Percentiles rank a stretch among this genome's conserved stretches.
These are phyloP conservation scores for Solanum tacnaense DNA, from an alignment of 257 asterid genomes.

Conservation along the genomic window DNA sequence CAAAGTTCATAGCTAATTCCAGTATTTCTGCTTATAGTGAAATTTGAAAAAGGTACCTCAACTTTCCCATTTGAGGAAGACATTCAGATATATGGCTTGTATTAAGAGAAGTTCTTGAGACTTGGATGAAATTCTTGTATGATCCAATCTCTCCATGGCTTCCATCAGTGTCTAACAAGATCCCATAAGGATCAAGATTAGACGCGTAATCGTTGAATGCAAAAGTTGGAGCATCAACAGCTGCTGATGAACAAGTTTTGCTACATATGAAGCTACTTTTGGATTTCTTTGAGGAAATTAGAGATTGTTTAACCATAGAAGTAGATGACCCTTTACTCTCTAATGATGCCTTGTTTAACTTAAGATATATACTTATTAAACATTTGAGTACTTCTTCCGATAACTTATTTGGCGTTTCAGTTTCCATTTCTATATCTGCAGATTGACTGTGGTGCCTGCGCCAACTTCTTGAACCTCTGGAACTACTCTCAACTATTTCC, in stretches of 20 bases:
- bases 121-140: slow-evolving; percentile 61
- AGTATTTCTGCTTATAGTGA: neutral
- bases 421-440: slow-evolving; percentile 20
- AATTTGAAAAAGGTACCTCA: slow-evolving; percentile 32
- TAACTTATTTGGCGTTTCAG: slow-evolving; percentile 50
- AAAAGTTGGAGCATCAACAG: slow-evolving; percentile 23
- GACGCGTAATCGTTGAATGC: slow-evolving; percentile 30
- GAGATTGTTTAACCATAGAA: slow-evolving; percentile 31
- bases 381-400: slow-evolving; percentile 72
- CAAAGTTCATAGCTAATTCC: neutral
- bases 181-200: slow-evolving; percentile 63
- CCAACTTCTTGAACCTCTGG: slow-evolving; percentile 30
- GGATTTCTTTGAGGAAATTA: slow-evolving; percentile 45
- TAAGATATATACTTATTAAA: slow-evolving; percentile 52
- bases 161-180: slow-evolving; percentile 48
- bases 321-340: slow-evolving; percentile 29
- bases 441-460: slow-evolving; percentile 9
- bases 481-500: slow-evolving; percentile 17
- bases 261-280: slow-evolving; percentile 56
- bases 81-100: slow-evolving; percentile 48
- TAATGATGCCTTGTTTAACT: slow-evolving; percentile 36
- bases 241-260: slow-evolving; percentile 36
- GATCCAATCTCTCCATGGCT: slow-evolving; percentile 62
- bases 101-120: slow-evolving; percentile 51
- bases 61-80: slow-evolving; percentile 54